Conservation (phyloP, 495 filamentous ascomycete genomes). For the Hypoxylon subgilvum region DNA sequence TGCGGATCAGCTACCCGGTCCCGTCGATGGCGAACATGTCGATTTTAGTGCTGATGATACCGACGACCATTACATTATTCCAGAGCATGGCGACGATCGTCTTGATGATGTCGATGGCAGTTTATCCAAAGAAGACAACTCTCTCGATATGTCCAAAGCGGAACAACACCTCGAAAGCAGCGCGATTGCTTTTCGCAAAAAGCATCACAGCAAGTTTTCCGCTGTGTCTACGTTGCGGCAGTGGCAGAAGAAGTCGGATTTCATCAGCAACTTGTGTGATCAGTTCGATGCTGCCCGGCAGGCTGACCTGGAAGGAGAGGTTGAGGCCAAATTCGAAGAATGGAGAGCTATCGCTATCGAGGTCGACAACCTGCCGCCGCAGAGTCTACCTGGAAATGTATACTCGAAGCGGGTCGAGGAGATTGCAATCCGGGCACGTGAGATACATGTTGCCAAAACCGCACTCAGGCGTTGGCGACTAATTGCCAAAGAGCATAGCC, state of each 20-base stretch:
- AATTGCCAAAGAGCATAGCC: slow-evolving; percentile 20
- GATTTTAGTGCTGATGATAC: slow-evolving; percentile 4
- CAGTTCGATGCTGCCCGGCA: slow-evolving; percentile 38
- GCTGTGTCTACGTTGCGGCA: slow-evolving; percentile 30
- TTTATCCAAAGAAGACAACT: slow-evolving; percentile 11
- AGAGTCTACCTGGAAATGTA: slow-evolving; percentile 25
- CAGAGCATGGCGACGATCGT: not conserved
- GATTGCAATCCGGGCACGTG: slow-evolving; percentile 32
- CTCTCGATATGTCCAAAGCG: slow-evolving; percentile 16
- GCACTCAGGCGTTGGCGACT: slow-evolving; percentile 34
- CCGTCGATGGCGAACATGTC: slow-evolving; percentile 4
- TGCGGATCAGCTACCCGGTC: not conserved
- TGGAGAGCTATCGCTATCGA: slow-evolving; percentile 35
- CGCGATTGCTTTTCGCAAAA: slow-evolving; percentile 33
- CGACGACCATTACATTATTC: not conserved
- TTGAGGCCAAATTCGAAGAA: slow-evolving; percentile 24
- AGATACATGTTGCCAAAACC: slow-evolving; percentile 30
- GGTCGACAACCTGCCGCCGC: slow-evolving; percentile 19
- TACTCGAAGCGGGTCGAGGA: slow-evolving; percentile 42
- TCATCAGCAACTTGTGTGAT: slow-evolving; percentile 29
- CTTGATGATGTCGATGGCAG: not conserved
- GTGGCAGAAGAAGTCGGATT: slow-evolving; percentile 36
- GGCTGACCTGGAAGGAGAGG: slow-evolving; percentile 32
- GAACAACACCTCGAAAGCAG: slow-evolving; percentile 32
- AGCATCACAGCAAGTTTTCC: slow-evolving; percentile 36